These are phyloP conservation scores for Orychophragmus violaceus DNA, from an alignment of 345 rosid species.

Conservation along the genomic window DNA sequence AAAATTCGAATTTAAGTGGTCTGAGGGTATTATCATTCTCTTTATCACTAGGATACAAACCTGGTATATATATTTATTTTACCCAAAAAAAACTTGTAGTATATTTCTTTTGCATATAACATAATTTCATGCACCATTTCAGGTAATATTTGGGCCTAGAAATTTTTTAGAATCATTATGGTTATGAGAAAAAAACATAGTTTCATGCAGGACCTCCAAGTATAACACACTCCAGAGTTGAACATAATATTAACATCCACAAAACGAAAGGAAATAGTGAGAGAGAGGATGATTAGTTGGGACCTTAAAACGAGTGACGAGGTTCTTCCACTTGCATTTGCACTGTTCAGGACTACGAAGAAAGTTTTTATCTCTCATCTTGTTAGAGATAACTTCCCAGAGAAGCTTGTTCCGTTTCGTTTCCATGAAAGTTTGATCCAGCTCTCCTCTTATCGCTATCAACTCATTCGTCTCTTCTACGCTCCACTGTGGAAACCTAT, in stretches of 20 bases:
- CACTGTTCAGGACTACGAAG: conserved; percentile 97
- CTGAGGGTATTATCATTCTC: too few species aligned
- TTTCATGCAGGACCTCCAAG: conserved; percentile 16
- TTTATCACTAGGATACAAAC: too few species aligned
- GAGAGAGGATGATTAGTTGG: background rate
- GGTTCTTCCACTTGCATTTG: conserved; percentile 99
- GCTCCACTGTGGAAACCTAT: conserved; percentile 98
- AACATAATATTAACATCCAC: background rate
- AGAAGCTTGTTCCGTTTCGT: conserved; percentile 87
- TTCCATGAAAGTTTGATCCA: conserved; percentile 90
- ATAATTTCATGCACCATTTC: conserved; percentile 26
- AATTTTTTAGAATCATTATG: too few species aligned
- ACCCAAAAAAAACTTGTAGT: too few species aligned
- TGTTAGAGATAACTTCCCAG: conserved; percentile 75
- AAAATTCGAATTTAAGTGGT: too few species aligned
- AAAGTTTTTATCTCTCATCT: conserved; percentile 75
- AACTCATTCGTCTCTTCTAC: conserved; percentile 83
- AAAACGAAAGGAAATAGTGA: background rate
- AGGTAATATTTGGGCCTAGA: too few species aligned
- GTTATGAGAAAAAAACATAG: too few species aligned
- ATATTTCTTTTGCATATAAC: background rate
- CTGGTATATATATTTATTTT: too few species aligned
- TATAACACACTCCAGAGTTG: background rate
- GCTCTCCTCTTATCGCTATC: conserved; percentile 66
- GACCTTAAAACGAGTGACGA: conserved; percentile 95